These are phyloP conservation scores for Colletotrichum trifolii DNA, from an alignment of 2,329 filamentous ascomycete species.

Conservation along the genomic window DNA sequence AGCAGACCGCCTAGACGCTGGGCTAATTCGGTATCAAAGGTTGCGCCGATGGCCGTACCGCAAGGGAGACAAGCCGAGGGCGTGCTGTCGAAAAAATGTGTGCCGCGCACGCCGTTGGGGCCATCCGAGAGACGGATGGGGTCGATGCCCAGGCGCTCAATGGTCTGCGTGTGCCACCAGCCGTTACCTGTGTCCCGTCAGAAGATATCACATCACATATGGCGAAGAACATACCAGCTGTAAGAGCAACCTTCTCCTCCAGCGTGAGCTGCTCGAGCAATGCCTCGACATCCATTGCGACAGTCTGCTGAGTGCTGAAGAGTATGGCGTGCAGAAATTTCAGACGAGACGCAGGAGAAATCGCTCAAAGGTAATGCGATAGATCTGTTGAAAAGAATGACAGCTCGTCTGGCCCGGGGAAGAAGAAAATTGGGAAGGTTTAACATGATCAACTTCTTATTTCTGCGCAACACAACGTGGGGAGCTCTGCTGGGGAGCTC, in stretches of 20 bases:
- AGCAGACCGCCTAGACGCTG: constrained; percentile 61
- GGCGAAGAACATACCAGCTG: constrained; percentile 19
- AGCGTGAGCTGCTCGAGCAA: constrained; percentile 35
- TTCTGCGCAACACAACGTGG: neutral
- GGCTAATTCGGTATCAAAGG: constrained; percentile 66
- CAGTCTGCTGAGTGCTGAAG: neutral
- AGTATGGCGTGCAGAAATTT: neutral
- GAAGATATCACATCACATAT: too few relatives aligned
- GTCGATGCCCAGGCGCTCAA: constrained; percentile 31
- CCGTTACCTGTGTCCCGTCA: constrained; percentile 24
- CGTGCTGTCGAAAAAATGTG: constrained; percentile 73
- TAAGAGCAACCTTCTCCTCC: constrained; percentile 36
- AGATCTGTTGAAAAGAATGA: neutral
- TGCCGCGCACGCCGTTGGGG: constrained; percentile 63
- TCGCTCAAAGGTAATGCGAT: neutral
- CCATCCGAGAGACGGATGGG: constrained; percentile 38
- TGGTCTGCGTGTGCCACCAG: constrained; percentile 39
- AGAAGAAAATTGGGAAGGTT: neutral
- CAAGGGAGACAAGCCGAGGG: constrained; percentile 70
- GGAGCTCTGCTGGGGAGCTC: constrained; percentile 9
- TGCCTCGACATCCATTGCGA: constrained; percentile 34
- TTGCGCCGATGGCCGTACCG: constrained; percentile 66
- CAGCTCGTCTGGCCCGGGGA: neutral
- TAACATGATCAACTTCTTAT: constrained; percentile 12
- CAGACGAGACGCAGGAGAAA: neutral